These are phyloP conservation scores for Trichoderma polysporum DNA, from an alignment of 2,329 filamentous ascomycete species.

Conservation along the genomic window DNA sequence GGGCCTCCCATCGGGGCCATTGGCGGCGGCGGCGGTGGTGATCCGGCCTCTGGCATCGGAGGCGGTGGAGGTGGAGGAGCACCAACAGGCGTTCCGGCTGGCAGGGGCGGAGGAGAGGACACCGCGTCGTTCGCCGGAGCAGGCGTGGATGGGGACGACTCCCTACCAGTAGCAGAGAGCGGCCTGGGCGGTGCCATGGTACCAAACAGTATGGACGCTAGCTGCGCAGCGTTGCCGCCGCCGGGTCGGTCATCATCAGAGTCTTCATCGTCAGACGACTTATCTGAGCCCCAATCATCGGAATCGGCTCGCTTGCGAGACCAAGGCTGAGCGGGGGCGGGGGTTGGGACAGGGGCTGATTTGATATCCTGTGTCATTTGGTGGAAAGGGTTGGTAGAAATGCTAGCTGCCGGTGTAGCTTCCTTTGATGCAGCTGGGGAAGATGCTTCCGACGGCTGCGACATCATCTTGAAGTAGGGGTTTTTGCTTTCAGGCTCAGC, in stretches of 20 bases:
- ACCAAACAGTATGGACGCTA: constrained; percentile 93
- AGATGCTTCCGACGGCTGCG: constrained; percentile 59
- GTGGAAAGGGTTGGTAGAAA: constrained; percentile 95
- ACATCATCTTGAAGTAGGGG: constrained; percentile 90
- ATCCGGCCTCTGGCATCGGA: constrained; percentile 28
- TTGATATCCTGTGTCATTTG: constrained; percentile 69
- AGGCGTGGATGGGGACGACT: constrained; percentile 46
- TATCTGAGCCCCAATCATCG: constrained; percentile 79
- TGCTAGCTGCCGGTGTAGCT: constrained; percentile 48
- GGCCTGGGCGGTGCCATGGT: constrained; percentile 94
- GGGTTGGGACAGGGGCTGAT: constrained; percentile 40
- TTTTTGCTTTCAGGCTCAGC: constrained; percentile 82
- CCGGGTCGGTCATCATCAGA: constrained; percentile 76
- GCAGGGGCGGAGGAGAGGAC: constrained; percentile 40
- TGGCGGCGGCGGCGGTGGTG: constrained; percentile 31
- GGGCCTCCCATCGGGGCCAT: constrained; percentile 32
- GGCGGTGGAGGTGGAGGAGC: constrained; percentile 33
- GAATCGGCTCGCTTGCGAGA: constrained; percentile 60
- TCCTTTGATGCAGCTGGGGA: constrained; percentile 48
- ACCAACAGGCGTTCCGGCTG: constrained; percentile 31
- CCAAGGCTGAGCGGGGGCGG: constrained; percentile 50
- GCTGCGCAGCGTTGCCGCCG: constrained; percentile 81
- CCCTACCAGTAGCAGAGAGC: constrained; percentile 76
- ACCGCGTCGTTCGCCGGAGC: constrained; percentile 42
- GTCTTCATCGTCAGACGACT: constrained; percentile 62